A percentile compares a stretch with the other conserved stretches of the same genome.
Conservation (phyloP, 257 asterid species). For the Ligustrum vulgare region DNA sequence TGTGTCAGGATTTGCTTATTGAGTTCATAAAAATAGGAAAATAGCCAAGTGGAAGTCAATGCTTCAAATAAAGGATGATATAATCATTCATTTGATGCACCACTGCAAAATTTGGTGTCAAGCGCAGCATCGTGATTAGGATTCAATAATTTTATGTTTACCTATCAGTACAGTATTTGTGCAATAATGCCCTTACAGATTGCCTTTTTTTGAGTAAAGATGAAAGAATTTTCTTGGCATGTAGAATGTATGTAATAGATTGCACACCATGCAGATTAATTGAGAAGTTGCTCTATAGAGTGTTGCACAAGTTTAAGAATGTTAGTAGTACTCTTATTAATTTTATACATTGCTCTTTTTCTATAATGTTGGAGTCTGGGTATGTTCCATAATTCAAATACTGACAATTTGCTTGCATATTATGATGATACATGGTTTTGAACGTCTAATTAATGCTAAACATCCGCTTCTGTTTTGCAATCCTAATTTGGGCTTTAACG, state of each 20-base stretch:
- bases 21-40: not conserved
- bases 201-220: not conserved
- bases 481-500: not conserved
- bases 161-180: not conserved
- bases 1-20: not conserved
- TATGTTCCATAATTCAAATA: too few relatives aligned
- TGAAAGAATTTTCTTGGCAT: not conserved
- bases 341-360: not conserved
- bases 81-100: not conserved
- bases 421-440: constrained; percentile 14
- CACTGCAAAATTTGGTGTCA: not conserved
- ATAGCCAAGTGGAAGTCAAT: not conserved
- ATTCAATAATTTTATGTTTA: not conserved
- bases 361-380: too few relatives aligned
- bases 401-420: not conserved
- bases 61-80: not conserved
- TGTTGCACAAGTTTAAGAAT: not conserved
- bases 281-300: not conserved
- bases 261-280: not conserved
- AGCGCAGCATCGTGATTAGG: not conserved
- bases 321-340: not conserved
- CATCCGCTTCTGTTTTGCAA: not conserved
- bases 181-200: not conserved
- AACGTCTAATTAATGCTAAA: not conserved
- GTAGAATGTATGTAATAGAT: too few relatives aligned